Evolutionary conservation across 768 basidiomycete species (phyloP).

Genomic region (Lepiota subincarnata): DNA sequence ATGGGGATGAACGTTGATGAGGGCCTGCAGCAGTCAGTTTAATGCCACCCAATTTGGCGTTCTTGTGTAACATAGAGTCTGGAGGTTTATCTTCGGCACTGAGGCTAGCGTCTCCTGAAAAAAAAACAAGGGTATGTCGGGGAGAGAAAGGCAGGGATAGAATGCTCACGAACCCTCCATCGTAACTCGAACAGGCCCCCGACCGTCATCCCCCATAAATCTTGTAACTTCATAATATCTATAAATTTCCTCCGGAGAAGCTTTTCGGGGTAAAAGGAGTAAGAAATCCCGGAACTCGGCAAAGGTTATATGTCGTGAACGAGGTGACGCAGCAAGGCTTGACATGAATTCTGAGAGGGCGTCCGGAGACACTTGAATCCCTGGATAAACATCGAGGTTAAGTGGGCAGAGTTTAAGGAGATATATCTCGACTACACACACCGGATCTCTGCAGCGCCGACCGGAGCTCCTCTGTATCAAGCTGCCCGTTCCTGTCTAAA

Average conservation of each 20-base stretch:
- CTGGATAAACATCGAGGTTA: conserved; percentile 32
- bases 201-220: conserved; percentile 69
- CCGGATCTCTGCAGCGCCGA: conserved; percentile 63
- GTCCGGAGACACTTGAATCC: conserved; percentile 62
- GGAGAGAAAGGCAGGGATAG: neutral
- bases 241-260: conserved; percentile 82
- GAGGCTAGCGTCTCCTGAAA: conserved; percentile 69
- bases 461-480: conserved; percentile 53
- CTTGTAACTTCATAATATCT: conserved; percentile 70
- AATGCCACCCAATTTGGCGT: conserved; percentile 1
- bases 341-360: conserved; percentile 82
- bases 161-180: conserved; percentile 72
- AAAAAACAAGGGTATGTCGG: neutral
- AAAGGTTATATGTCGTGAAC: conserved; percentile 70
- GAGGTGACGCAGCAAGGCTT: conserved; percentile 67
- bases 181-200: conserved; percentile 74
- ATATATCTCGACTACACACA: conserved; percentile 23
- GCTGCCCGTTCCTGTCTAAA: conserved; percentile 79
- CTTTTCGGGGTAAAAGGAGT: conserved; percentile 77
- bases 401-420: neutral
- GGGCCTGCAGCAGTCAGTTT: conserved; percentile 5
- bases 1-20: conserved; percentile 13
- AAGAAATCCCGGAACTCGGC: conserved; percentile 88
- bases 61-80: conserved; percentile 20
- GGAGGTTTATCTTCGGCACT: conserved; percentile 73